These are phyloP conservation scores for Tolypocladium endophyticum DNA, from an alignment of 2,329 filamentous ascomycete species.

Conservation along the genomic window DNA sequence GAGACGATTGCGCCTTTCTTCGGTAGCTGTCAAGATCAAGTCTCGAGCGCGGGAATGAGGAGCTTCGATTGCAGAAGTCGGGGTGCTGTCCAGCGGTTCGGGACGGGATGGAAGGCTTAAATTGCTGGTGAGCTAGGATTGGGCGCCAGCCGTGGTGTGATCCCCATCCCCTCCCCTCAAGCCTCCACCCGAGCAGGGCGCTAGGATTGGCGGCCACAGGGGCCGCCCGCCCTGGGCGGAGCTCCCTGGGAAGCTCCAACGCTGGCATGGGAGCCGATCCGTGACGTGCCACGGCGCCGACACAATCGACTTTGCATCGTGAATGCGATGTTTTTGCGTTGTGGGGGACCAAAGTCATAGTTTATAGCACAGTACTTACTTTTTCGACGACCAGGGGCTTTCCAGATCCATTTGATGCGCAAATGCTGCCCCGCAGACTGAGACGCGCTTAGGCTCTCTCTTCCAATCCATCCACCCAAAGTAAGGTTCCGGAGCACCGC, in stretches of 20 bases:
- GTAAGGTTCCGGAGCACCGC: background rate
- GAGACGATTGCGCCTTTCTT: background rate
- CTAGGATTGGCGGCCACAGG: background rate
- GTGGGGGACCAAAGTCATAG: background rate
- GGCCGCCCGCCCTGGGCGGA: background rate
- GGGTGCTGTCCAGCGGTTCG: background rate
- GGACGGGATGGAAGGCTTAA: background rate
- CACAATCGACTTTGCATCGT: background rate
- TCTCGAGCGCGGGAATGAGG: background rate
- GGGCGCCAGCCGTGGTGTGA: background rate
- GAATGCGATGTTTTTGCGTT: background rate
- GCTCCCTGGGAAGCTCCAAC: background rate
- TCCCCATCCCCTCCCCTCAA: background rate
- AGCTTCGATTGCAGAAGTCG: background rate
- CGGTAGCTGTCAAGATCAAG: background rate
- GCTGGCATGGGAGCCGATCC: background rate
- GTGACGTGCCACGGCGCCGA: background rate
- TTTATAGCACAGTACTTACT: no score
- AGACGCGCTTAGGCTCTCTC: background rate
- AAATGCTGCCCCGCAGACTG: background rate
- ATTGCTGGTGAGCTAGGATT: constrained; percentile 1
- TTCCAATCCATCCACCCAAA: background rate
- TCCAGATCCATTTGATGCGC: background rate
- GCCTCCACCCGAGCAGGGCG: background rate
- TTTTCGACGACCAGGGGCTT: no score